Evolutionary conservation across 345 rosid genomes (phyloP).

Genomic region (Hevea brasiliensis): DNA sequence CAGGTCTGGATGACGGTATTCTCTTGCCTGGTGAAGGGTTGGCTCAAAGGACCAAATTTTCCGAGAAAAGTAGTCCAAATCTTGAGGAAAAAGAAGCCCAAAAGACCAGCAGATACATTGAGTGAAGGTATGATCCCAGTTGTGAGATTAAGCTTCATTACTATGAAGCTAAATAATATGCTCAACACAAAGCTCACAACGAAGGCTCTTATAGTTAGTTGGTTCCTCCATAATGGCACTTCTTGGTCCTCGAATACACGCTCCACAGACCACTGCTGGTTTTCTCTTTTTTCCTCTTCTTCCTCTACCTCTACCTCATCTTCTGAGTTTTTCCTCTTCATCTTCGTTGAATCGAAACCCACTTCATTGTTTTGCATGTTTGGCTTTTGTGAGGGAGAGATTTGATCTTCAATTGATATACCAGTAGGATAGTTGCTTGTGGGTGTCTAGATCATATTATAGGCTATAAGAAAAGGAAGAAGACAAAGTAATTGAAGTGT

Average conservation of each 20-base stretch:
- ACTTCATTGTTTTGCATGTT: conserved; percentile 3
- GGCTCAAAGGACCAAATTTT: conserved; percentile 8
- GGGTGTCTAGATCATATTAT: too few species aligned
- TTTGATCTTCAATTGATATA: too few species aligned
- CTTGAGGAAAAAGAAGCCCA: conserved; percentile 29
- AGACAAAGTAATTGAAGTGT: too few species aligned
- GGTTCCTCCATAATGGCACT: conserved; percentile 23
- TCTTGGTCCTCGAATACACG: conserved; percentile 11
- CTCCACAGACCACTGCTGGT: conserved; percentile 14
- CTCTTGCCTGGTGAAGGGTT: conserved; percentile 29
- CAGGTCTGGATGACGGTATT: conserved; percentile 29
- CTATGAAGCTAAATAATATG: conserved; percentile 21
- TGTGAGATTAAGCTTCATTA: conserved; percentile 30
- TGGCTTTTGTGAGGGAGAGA: too few species aligned
- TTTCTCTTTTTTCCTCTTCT: background rate
- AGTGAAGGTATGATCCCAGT: conserved; percentile 29
- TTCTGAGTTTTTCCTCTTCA: background rate
- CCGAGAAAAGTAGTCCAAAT: conserved; percentile 19
- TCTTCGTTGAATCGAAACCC: background rate
- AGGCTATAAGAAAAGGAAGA: too few species aligned
- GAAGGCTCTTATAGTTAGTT: conserved; percentile 26
- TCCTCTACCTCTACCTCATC: background rate
- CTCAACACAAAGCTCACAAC: conserved; percentile 22
- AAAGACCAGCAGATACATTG: conserved; percentile 29
- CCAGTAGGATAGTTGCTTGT: too few species aligned